phyloP scores from a whole-genome alignment of 2,329 filamentous ascomycete species.

The Clonostachys chloroleuca region DNA sequence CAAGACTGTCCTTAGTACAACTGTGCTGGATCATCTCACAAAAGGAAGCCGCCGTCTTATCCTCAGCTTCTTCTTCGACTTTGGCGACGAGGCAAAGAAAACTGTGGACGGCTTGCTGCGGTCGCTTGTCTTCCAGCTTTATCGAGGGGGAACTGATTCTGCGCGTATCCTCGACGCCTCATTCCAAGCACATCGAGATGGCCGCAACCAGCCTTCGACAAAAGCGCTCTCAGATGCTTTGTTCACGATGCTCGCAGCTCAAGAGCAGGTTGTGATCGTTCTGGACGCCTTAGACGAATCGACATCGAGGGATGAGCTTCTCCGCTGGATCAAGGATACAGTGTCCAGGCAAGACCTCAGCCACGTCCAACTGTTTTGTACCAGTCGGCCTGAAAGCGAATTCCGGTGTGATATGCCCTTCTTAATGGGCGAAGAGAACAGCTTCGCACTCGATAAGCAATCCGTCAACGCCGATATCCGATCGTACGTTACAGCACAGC shows the following conservation, averaged over 20 bases:
- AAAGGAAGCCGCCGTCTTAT: background rate
- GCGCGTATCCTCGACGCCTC: background rate
- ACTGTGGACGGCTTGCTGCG: background rate
- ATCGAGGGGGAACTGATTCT: background rate
- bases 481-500: background rate
- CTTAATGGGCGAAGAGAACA: background rate
- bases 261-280: background rate
- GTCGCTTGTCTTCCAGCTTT: background rate
- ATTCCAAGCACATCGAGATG: background rate
- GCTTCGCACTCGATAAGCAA: background rate
- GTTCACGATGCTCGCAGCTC: background rate
- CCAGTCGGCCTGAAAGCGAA: background rate
- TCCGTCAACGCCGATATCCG: background rate
- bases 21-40: constrained; percentile 1
- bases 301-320: background rate
- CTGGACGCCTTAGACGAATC: background rate
- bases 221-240: background rate
- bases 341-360: background rate
- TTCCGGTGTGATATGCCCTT: background rate
- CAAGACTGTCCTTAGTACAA: constrained; percentile 2
- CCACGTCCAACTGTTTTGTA: background rate
- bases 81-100: background rate
- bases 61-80: constrained; percentile 1
- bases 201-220: background rate
- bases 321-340: background rate